Base-by-base conservation (phyloP, 345 rosid species). In the Rhodamnia rubescens region DNA sequence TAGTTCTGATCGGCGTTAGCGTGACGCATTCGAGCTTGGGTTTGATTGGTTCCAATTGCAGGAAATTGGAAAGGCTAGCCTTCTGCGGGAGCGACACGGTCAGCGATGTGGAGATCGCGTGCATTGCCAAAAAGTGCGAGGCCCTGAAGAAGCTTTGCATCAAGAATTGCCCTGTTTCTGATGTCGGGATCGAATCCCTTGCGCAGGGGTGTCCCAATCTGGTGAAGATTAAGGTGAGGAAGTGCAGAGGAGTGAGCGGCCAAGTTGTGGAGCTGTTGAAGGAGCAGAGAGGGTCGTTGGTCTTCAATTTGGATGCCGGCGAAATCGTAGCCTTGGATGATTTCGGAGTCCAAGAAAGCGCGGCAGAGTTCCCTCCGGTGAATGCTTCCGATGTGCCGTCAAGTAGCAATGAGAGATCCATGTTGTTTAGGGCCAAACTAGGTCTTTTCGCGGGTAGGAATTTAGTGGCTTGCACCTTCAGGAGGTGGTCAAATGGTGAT, bases 201-300 rank as follows among this genome's bases (percentile, higher is more conserved):
- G 94, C 93, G 52, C 87, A 78, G 87, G 99, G 99, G 1, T 96
- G 98, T 84, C 98, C 99, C 11, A 94, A 85, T 89, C 89, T 96
- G 91, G 90, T 92, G 53, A 96, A 94, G 89, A 85, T 96, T 55
- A 96, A 96, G 91, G 95, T 96, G 50, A 95, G 90, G 93, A 95
- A 95, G 85, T 96, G 99, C 87, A 90, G 83, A 85, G 91, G 92
- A 85, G 98, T 96, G 83, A 94, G 92, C 20, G 82, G 85, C 85
- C 93, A 92, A 44, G 91, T 87, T 13, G 91, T 87, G n/a, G 93
- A 90, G 81, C 92, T 96, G 94, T 88, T 96, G 90, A 90, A 84
- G 82, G 90, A 87, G 42, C 90, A 85, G 8, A 93, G 93, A 91
- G 87, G 82, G 78, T 90, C 93, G 3, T 84, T 96, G 87, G 85